Conservation (phyloP, 2,329 filamentous ascomycete genomes). For the Aplosporella prunicola region DNA sequence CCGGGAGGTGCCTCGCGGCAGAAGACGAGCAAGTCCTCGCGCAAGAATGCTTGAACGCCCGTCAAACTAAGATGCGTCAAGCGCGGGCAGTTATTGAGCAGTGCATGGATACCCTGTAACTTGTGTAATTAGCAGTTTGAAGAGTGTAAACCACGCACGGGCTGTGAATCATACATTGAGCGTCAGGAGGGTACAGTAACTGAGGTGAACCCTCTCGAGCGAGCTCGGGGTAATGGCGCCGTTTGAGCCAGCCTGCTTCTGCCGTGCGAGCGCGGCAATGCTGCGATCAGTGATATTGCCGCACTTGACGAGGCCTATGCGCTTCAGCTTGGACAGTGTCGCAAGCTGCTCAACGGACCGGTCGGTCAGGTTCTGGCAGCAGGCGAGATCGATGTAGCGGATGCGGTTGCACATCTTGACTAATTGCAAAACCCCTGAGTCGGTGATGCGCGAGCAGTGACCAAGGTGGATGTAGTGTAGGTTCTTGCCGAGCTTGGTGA, state of each 20-base stretch:
- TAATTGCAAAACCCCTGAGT: conserved; percentile 73
- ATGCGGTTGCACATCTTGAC: conserved; percentile 86
- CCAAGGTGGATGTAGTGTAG: conserved; percentile 93
- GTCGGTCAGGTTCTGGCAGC: conserved; percentile 82
- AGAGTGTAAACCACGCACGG: background rate
- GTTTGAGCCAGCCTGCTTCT: conserved; percentile 45
- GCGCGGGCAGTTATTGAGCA: conserved; percentile 84
- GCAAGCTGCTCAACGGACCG: conserved; percentile 76
- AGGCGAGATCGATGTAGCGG: conserved; percentile 95
- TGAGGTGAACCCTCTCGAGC: conserved; percentile 88
- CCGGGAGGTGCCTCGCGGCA: conserved; percentile 75
- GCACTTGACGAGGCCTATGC: conserved; percentile 93
- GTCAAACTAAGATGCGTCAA: conserved; percentile 92
- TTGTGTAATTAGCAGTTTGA: conserved; percentile 22
- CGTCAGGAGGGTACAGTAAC: conserved; percentile 82
- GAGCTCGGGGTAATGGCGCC: conserved; percentile 53
- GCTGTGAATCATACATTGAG: conserved; percentile 53
- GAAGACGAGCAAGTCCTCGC: conserved; percentile 72
- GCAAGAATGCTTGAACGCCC: conserved; percentile 81
- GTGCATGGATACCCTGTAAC: conserved; percentile 69
- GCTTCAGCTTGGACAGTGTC: conserved; percentile 80
- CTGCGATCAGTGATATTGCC: conserved; percentile 81
- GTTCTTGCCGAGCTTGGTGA: conserved; percentile 86
- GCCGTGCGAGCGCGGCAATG: conserved; percentile 72
- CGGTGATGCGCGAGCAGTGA: conserved; percentile 85